Percentiles rank a stretch among this genome's conserved stretches.
Conservation (phyloP, 441 rosid species). For the Pelargonium cotyledonis region DNA sequence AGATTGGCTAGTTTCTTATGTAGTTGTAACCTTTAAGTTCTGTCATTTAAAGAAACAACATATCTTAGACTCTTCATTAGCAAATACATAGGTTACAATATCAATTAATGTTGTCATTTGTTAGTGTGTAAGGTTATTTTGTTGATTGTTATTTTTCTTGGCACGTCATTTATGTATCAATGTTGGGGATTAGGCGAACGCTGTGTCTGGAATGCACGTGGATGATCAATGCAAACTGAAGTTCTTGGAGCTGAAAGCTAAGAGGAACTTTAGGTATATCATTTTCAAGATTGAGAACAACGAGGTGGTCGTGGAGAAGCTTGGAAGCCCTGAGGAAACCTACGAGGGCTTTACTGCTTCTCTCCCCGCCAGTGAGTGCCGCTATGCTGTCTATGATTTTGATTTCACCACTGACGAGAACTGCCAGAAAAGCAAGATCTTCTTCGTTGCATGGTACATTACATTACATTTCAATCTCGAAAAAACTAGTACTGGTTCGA, state of each 20-base stretch:
- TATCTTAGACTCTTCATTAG: no score
- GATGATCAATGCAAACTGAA: conserved; percentile 61
- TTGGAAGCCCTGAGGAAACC: conserved; percentile 44
- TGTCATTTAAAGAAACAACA: no score
- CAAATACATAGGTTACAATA: no score
- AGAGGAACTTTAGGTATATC: conserved; percentile 56
- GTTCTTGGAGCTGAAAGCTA: conserved; percentile 61
- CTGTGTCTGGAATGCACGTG: conserved; percentile 73
- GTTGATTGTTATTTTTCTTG: no score
- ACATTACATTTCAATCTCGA: not conserved
- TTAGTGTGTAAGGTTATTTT: no score
- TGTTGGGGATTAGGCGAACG: conserved; percentile 39
- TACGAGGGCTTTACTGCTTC: conserved; percentile 47
- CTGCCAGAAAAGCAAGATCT: conserved; percentile 72
- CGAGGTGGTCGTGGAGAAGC: conserved; percentile 52
- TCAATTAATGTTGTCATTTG: no score
- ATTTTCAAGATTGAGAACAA: conserved; percentile 56
- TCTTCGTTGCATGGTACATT: conserved; percentile 65
- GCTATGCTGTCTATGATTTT: conserved; percentile 60
- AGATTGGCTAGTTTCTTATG: no score
- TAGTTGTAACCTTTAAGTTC: no score
- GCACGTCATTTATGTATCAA: not conserved
- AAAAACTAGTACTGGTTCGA: not conserved
- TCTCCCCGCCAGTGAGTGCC: conserved; percentile 51
- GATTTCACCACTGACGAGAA: conserved; percentile 55